Conservation (phyloP, 139 green algal genomes). For the Chlamydomonas applanata region DNA sequence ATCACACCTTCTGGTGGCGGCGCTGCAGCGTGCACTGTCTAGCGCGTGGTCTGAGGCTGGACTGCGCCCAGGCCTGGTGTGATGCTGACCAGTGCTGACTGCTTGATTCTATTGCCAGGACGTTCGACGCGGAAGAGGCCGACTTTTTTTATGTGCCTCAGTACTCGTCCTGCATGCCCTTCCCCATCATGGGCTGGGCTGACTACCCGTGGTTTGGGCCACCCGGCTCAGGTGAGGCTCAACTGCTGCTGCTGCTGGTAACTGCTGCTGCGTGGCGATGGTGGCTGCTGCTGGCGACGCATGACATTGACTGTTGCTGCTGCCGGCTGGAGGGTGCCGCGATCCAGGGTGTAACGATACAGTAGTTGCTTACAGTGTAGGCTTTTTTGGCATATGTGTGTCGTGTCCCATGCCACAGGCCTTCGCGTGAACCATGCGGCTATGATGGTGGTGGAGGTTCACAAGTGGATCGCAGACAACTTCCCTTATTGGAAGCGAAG, state of each 20-base stretch:
- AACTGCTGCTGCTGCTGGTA: neutral
- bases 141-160: slow-evolving; percentile 57
- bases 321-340: neutral
- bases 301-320: no score
- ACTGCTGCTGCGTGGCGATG: no score
- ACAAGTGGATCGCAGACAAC: slow-evolving; percentile 46
- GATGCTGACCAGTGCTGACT: neutral
- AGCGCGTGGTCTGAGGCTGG: slow-evolving; percentile 73
- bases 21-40: no score
- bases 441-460: slow-evolving; percentile 33
- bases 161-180: slow-evolving; percentile 24
- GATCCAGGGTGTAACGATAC: neutral
- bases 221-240: neutral
- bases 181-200: slow-evolving; percentile 23
- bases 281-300: no score
- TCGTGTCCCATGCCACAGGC: slow-evolving; percentile 2
- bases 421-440: slow-evolving; percentile 34
- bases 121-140: slow-evolving; percentile 53
- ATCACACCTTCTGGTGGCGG: no score
- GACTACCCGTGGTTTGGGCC: slow-evolving; percentile 33
- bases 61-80: neutral
- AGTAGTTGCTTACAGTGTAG: neutral
- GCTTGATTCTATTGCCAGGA: slow-evolving; percentile 30
- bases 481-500: slow-evolving; percentile 51
- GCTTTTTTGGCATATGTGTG: neutral